These are phyloP conservation scores for Entomortierella chlamydospora DNA, from an alignment of 192 early-diverging fungal genomes.

Conservation along the genomic window DNA sequence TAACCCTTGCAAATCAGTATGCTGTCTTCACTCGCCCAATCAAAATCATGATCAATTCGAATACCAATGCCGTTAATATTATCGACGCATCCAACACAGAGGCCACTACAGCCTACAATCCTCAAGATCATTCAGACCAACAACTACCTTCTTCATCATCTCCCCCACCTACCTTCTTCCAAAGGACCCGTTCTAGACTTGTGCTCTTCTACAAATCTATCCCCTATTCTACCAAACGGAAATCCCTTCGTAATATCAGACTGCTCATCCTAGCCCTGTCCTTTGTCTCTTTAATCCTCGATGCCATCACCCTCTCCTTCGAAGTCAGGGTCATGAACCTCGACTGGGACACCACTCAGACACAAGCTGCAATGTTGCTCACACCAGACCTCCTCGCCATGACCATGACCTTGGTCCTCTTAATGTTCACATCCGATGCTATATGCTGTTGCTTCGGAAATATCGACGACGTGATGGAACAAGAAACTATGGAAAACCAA, in stretches of 20 bases:
- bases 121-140: conserved; percentile 4
- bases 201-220: not conserved
- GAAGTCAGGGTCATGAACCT: conserved; percentile 41
- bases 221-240: not conserved
- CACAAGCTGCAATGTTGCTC: conserved; percentile 24
- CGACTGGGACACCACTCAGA: not conserved
- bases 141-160: not conserved
- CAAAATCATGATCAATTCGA: not conserved
- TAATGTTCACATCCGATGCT: conserved; percentile 7
- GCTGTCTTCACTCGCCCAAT: not conserved
- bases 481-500: no score
- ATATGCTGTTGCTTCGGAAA: conserved; percentile 5
- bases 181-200: not conserved
- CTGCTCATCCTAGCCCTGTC: conserved; percentile 20
- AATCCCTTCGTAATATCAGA: conserved; percentile 10
- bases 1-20: not conserved
- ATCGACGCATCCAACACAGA: not conserved
- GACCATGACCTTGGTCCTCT: conserved; percentile 6
- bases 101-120: not conserved
- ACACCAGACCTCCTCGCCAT: conserved; percentile 33
- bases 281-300: conserved; percentile 37
- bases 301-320: conserved; percentile 47
- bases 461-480: not conserved
- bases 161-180: not conserved
- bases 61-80: not conserved